These are phyloP conservation scores for Botryotinia narcissicola DNA, from an alignment of 2,329 filamentous ascomycete genomes.

Conservation along the genomic window DNA sequence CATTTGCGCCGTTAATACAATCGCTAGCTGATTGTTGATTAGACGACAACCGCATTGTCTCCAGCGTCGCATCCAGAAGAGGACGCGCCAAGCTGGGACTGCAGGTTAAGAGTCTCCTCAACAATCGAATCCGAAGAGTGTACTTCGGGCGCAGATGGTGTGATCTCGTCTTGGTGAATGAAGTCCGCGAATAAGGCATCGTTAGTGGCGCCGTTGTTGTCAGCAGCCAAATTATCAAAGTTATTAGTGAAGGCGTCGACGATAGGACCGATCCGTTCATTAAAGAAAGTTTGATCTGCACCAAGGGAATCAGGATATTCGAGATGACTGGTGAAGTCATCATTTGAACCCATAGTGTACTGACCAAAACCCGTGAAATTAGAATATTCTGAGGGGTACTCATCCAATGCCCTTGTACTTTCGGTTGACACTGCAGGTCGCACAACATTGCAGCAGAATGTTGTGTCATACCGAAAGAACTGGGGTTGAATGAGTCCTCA, in stretches of 20 bases:
- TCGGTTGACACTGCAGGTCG: slow-evolving; percentile 99
- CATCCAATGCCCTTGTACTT: slow-evolving; percentile 44
- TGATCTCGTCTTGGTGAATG: slow-evolving; percentile 49
- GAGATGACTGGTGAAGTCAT: slow-evolving; percentile 55
- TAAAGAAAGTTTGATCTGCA: slow-evolving; percentile 73
- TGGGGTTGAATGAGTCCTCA: slow-evolving; percentile 42
- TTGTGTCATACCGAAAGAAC: slow-evolving; percentile 88
- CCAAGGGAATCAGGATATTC: slow-evolving; percentile 65
- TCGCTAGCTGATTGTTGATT: slow-evolving; percentile 41
- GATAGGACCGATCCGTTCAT: slow-evolving; percentile 73
- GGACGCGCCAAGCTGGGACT: slow-evolving; percentile 73
- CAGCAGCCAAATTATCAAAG: slow-evolving; percentile 64
- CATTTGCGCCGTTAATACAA: slow-evolving; percentile 36
- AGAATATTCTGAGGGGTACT: slow-evolving; percentile 45
- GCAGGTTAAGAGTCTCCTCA: slow-evolving; percentile 62
- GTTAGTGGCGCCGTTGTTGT: slow-evolving; percentile 54
- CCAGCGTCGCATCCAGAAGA: slow-evolving; percentile 70
- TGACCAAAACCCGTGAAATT: slow-evolving; percentile 48
- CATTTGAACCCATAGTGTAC: slow-evolving; percentile 64
- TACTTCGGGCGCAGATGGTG: slow-evolving; percentile 37
- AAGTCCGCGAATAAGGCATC: slow-evolving; percentile 51
- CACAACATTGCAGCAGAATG: slow-evolving; percentile 99
- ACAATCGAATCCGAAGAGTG: slow-evolving; percentile 40
- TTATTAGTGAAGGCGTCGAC: slow-evolving; percentile 64
- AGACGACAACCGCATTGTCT: slow-evolving; percentile 69